Evolutionary conservation across 1,139 yeast genomes (phyloP), one percentile per base, ranked within the genome.

Genomic region (Saccharomyces hybrid): DNA sequence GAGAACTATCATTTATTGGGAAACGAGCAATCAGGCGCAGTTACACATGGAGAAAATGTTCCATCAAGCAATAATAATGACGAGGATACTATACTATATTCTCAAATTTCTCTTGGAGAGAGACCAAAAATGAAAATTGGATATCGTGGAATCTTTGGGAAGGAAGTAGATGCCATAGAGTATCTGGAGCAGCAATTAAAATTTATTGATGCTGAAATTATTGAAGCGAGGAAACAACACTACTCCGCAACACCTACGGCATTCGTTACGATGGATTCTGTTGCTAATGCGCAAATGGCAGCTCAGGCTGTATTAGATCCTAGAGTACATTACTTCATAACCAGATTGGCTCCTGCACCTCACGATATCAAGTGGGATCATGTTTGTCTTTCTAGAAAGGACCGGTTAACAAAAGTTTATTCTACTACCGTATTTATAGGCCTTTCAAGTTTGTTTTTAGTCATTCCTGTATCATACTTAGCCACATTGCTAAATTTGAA

Each of bases 301-400:
- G 93, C 93, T 0, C 95, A 86, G 65, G 86, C 93, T 0, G 87
- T 86, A 0, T 70, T 86, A 54, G 93, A 86, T 64, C 93, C 93
- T 5, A 75, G 88, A 57, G 90, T 84, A 8, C 83, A 85, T 65
- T 84, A 82, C 61, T 73, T 86, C 54, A 83, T 86, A 57, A 85
- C 88, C 0, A 75, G 80, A 44, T 72, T 86, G 54, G 95, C 95
- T 0, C 95, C 95, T 1, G 90, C 93, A 9, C 91, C 93, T 1
- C 84, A 83, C 57, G 95, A 86, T 67, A 82, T 86, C 46, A 82
- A 81, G 52, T 86, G 95, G 95, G 81, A 80, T 52, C 85, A 84
- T 65, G 84, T 84, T 58, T 83, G 83, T 48, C 68, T 84, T 47
- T 79, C 87, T 1, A 76, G 83, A 56, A 73, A 72, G 44, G 81